phyloP scores from a whole-genome alignment of 441 rosid species.

The Eugenia klotzschiana region DNA sequence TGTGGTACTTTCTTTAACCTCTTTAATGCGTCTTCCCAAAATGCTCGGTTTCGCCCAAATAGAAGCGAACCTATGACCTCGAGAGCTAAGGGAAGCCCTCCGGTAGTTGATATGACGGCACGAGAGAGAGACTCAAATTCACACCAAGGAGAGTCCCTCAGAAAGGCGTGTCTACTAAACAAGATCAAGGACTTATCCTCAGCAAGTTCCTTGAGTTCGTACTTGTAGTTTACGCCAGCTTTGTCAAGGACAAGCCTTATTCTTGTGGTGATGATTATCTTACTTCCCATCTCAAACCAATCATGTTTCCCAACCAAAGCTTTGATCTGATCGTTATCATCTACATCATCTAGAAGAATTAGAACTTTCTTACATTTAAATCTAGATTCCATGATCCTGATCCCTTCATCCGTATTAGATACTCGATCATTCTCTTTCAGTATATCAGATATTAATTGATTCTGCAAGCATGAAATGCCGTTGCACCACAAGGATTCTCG shows the following conservation, averaged over 20 bases:
- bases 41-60: rapidly evolving
- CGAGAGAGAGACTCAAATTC: not conserved
- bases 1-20: rapidly evolving
- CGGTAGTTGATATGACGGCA: rapidly evolving
- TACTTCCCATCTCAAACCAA: not conserved
- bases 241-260: not conserved
- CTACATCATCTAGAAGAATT: not conserved
- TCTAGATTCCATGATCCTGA: not conserved
- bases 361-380: not conserved
- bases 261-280: not conserved
- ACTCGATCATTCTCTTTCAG: rapidly evolving
- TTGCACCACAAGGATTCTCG: not conserved
- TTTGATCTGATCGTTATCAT: not conserved
- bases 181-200: not conserved
- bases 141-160: not conserved
- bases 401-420: not conserved
- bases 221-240: not conserved
- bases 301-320: rapidly evolving
- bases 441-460: not conserved
- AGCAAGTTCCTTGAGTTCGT: not conserved
- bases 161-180: not conserved
- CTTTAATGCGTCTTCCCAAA: not conserved
- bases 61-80: not conserved
- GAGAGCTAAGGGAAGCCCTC: not conserved
- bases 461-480: not conserved